Evolutionary conservation across 176 grass and related monocot genomes (phyloP).

Genomic region (Avena sativa): DNA sequence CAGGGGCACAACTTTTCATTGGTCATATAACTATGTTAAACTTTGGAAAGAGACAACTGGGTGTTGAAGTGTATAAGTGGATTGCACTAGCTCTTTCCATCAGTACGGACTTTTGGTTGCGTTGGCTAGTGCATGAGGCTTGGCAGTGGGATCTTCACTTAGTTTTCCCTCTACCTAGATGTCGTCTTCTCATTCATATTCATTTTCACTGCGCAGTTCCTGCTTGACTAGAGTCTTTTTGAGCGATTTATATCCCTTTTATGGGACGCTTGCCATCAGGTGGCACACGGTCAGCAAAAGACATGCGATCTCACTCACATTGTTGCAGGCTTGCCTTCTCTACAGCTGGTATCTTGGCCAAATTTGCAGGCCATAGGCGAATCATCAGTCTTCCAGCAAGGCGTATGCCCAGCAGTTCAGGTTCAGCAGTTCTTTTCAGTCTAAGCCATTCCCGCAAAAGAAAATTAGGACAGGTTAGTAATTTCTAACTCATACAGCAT

Average conservation of each 20-base stretch:
- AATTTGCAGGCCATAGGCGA: slow-evolving; percentile 23
- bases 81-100: no score
- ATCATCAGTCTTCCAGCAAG: slow-evolving; percentile 50
- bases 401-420: slow-evolving; percentile 13
- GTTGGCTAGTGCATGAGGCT: no score
- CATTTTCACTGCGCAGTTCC: not conserved
- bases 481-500: not conserved
- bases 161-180: not conserved
- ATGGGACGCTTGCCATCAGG: no score
- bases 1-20: no score
- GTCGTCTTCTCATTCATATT: slow-evolving; percentile 32
- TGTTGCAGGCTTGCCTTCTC: no score
- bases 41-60: no score
- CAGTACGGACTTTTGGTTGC: no score
- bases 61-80: no score
- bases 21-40: no score
- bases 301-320: no score
- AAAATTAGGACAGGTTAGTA: not conserved
- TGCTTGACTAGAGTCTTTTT: not conserved
- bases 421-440: slow-evolving; percentile 31
- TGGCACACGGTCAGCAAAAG: no score
- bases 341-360: not conserved
- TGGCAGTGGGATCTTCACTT: slow-evolving; percentile 28
- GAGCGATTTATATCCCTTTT: no score
- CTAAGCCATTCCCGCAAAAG: slow-evolving; percentile 61